phyloP scores from a whole-genome alignment of 1,139 yeast species.

The Yamadazyma songkhlaensis region DNA sequence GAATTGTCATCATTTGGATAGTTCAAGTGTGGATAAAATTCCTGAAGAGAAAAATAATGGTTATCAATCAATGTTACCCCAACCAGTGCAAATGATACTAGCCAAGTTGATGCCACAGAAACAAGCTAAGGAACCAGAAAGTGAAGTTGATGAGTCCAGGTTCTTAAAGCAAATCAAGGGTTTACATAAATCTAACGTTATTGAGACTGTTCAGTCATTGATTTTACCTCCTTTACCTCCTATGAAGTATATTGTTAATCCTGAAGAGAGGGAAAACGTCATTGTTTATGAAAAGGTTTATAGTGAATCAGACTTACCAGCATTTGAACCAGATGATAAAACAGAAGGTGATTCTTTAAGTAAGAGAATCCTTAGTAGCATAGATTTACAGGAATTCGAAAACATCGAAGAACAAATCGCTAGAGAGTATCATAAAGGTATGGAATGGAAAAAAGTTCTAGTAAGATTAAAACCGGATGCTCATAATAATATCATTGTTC shows the following conservation, averaged over 20 bases:
- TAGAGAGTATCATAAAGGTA: conserved; percentile 76
- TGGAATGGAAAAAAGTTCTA: conserved; percentile 91
- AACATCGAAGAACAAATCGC: conserved; percentile 79
- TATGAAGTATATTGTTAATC: conserved; percentile 65
- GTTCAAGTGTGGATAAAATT: conserved; percentile 15
- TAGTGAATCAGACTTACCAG: conserved; percentile 29
- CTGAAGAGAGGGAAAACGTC: conserved; percentile 32
- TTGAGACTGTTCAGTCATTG: conserved; percentile 80
- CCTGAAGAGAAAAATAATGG: conserved; percentile 15
- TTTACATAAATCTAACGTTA: conserved; percentile 68
- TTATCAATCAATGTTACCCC: conserved; percentile 22
- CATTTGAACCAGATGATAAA: not conserved
- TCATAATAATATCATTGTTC: conserved; percentile 86
- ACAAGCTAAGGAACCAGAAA: conserved; percentile 19
- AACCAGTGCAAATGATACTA: conserved; percentile 44
- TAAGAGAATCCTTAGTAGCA: conserved; percentile 18
- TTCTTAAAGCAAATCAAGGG: conserved; percentile 17
- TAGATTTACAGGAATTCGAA: conserved; percentile 25
- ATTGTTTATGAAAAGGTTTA: conserved; percentile 43
- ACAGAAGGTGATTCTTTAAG: conserved; percentile 8
- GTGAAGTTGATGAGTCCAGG: conserved; percentile 13
- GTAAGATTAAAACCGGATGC: conserved; percentile 91
- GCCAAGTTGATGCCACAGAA: conserved; percentile 47
- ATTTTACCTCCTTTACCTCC: conserved; percentile 88
- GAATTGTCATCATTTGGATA: conserved; percentile 10